phyloP scores from a whole-genome alignment of 257 asterid genomes.

The Verbena officinalis region DNA sequence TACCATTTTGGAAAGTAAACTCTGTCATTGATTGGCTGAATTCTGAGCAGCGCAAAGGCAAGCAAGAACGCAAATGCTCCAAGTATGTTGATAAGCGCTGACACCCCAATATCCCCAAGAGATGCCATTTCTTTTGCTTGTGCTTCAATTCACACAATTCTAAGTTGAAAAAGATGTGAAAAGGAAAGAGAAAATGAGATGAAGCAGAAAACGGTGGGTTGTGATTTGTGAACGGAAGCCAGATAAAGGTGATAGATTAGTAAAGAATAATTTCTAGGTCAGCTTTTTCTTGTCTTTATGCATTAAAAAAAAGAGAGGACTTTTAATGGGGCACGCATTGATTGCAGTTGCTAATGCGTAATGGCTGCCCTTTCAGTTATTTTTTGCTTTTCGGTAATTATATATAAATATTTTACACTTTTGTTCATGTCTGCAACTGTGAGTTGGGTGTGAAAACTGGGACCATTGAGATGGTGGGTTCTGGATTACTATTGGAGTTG shows the following conservation, averaged over 20 bases:
- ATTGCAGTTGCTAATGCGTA: conserved; percentile 20
- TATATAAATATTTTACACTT: neutral
- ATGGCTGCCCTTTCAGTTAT: conserved; percentile 25
- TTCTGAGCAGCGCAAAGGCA: conserved; percentile 88
- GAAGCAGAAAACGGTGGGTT: conserved; percentile 31
- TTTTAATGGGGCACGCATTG: conserved; percentile 20
- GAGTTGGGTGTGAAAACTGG: conserved; percentile 17
- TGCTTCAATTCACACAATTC: conserved; percentile 24
- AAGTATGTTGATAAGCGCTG: conserved; percentile 78
- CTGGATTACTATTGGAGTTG: conserved; percentile 38
- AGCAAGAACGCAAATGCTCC: conserved; percentile 77
- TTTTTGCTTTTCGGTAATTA: neutral
- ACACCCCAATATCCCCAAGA: conserved; percentile 86
- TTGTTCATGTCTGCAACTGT: conserved; percentile 17
- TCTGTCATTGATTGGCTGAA: conserved; percentile 95
- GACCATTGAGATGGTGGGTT: conserved; percentile 36
- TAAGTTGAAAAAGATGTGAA: conserved; percentile 12
- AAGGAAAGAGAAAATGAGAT: neutral
- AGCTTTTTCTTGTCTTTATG: conserved; percentile 28
- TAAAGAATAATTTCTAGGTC: conserved; percentile 33
- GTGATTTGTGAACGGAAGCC: conserved; percentile 30
- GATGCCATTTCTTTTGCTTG: conserved; percentile 63
- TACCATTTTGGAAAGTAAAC: conserved; percentile 98
- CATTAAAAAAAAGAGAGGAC: conserved; percentile 24
- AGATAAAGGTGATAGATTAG: conserved; percentile 20